Evolutionary conservation across 352 stramenopile genomes (phyloP).

Genomic region (Globisporangium parvum): DNA sequence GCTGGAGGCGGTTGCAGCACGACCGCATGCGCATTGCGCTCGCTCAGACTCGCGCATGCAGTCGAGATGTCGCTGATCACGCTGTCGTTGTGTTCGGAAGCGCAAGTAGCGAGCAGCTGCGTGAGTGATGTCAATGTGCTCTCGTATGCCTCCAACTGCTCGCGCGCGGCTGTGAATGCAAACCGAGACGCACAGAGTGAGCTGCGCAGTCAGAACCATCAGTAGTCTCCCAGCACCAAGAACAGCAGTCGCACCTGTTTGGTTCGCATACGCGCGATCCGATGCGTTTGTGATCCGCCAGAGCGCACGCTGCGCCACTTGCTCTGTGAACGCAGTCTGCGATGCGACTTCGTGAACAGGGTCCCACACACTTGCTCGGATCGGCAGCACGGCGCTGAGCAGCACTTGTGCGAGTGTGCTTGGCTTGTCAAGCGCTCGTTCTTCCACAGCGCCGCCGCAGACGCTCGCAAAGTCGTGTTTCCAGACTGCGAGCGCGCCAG

Average conservation of each 20-base stretch:
- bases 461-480: constrained; percentile 25
- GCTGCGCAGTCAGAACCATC: not conserved
- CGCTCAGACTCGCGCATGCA: not conserved
- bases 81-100: not conserved
- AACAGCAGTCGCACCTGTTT: constrained; percentile 1
- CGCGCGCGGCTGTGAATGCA: not conserved
- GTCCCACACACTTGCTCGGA: not conserved
- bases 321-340: constrained; percentile 1
- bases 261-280: constrained; percentile 2
- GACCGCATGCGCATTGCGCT: not conserved
- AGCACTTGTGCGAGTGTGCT: constrained; percentile 5
- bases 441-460: not conserved
- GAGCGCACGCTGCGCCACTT: not conserved
- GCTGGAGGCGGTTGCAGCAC: not conserved
- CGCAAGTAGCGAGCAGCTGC: constrained; percentile 4
- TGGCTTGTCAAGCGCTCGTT: not conserved
- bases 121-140: constrained; percentile 2
- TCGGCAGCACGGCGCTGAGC: constrained; percentile 7
- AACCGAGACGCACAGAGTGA: not conserved
- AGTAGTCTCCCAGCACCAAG: not conserved
- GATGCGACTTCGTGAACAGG: constrained; percentile 1
- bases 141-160: not conserved
- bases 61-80: not conserved
- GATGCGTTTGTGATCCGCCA: constrained; percentile 1
- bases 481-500: constrained; percentile 31